These are phyloP conservation scores for Tulasnella sp. DNA, from an alignment of 768 basidiomycete species.

Conservation along the genomic window DNA sequence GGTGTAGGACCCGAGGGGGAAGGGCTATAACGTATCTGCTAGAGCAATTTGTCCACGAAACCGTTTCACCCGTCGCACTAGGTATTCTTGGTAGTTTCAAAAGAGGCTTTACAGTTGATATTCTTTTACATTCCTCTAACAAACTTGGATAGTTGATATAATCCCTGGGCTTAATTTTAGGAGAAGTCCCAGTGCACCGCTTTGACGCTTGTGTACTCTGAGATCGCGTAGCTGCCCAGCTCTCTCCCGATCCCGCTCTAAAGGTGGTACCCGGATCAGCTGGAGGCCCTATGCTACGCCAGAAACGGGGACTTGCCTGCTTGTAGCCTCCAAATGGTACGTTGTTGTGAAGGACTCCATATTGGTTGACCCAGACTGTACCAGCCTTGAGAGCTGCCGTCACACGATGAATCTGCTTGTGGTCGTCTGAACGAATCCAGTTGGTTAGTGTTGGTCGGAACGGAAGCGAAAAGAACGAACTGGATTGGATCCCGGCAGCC, in stretches of 20 bases:
- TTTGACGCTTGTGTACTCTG: conserved; percentile 76
- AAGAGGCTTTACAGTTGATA: background rate
- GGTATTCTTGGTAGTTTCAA: background rate
- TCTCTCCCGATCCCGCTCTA: conserved; percentile 57
- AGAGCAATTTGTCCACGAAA: background rate
- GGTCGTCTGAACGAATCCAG: conserved; percentile 47
- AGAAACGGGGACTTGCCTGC: background rate
- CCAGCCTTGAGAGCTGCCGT: conserved; percentile 81
- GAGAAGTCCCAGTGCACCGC: conserved; percentile 79
- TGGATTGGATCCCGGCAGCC: conserved; percentile 84
- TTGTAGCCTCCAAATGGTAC: conserved; percentile 73
- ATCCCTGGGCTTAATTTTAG: background rate
- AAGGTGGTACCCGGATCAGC: background rate
- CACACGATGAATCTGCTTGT: conserved; percentile 83
- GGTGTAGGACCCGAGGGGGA: background rate
- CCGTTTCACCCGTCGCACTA: background rate
- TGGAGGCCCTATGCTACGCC: conserved; percentile 33
- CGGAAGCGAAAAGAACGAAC: conserved; percentile 35
- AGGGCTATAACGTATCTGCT: background rate
- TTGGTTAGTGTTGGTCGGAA: conserved; percentile 7
- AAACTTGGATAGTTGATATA: background rate
- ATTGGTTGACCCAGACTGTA: conserved; percentile 92
- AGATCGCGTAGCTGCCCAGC: conserved; percentile 74
- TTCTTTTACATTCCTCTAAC: background rate
- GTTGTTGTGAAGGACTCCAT: conserved; percentile 73